Percentiles rank a stretch among this genome's conserved stretches.
phyloP scores from a whole-genome alignment of 2,329 filamentous ascomycete genomes.

The Cylindrodendrum hubeiense region DNA sequence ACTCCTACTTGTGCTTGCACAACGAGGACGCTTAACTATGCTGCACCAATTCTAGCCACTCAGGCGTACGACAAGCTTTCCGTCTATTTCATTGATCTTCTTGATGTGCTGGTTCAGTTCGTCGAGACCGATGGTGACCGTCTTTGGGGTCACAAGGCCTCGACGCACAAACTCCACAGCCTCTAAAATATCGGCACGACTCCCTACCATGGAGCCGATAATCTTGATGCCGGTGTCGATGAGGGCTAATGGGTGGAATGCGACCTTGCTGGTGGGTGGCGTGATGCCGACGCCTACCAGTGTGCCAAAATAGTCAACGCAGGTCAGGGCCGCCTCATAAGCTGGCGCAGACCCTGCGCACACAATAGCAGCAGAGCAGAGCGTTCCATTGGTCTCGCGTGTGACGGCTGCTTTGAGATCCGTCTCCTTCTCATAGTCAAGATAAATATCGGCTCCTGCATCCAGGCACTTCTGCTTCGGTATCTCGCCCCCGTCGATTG shows the following conservation, averaged over 20 bases:
- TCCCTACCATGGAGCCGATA: conserved; percentile 15
- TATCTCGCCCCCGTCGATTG: conserved; percentile 13
- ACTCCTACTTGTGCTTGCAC: no score
- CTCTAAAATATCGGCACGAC: conserved; percentile 11
- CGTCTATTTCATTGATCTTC: not conserved
- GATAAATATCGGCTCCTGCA: conserved; percentile 15
- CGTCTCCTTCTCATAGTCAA: conserved; percentile 10
- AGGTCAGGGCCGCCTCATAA: conserved; percentile 6
- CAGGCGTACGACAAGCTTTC: conserved; percentile 1
- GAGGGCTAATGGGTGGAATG: conserved; percentile 13
- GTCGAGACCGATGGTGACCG: not conserved
- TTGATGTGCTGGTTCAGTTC: not conserved
- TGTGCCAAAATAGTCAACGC: conserved; percentile 7
- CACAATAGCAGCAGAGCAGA: conserved; percentile 12
- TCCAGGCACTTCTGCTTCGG: not conserved
- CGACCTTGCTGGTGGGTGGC: conserved; percentile 5
- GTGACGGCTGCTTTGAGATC: not conserved
- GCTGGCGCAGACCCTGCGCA: conserved; percentile 1
- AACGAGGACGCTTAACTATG: not conserved
- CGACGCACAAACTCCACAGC: conserved; percentile 22
- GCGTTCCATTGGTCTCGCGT: not conserved
- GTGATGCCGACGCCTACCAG: conserved; percentile 15
- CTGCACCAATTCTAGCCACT: not conserved
- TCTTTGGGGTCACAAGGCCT: conserved; percentile 11
- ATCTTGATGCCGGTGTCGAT: conserved; percentile 20